phyloP scores from a whole-genome alignment of 805 yeast genomes.

The Ogataea corticis region DNA sequence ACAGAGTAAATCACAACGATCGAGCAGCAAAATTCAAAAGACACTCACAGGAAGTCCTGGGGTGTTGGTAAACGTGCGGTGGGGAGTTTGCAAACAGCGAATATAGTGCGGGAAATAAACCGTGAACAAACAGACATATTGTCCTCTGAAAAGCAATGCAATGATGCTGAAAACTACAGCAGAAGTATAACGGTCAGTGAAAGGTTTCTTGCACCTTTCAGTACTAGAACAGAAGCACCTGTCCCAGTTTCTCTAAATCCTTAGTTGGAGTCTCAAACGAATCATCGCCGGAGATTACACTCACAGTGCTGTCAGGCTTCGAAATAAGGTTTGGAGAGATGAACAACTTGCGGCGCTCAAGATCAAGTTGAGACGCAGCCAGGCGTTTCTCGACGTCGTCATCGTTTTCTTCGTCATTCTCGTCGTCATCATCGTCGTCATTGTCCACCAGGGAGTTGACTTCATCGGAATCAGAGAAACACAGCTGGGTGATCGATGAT shows the following conservation, averaged over 20 bases:
- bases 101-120: background rate
- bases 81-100: conserved; percentile 1
- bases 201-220: background rate
- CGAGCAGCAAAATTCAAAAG: background rate
- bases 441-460: conserved; percentile 6
- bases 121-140: conserved; percentile 1
- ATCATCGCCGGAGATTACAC: conserved; percentile 7
- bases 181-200: background rate
- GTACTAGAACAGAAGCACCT: background rate
- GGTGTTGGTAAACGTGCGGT: background rate
- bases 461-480: conserved; percentile 13
- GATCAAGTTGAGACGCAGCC: conserved; percentile 6
- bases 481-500: conserved; percentile 8
- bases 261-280: conserved; percentile 3
- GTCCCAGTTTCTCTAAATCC: conserved; percentile 7
- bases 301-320: conserved; percentile 10
- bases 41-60: conserved; percentile 3
- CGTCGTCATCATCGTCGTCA: conserved; percentile 14
- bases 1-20: background rate
- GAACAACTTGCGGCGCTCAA: conserved; percentile 11
- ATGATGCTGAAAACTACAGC: background rate
- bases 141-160: conserved; percentile 2
- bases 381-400: conserved; percentile 12
- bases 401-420: conserved; percentile 13
- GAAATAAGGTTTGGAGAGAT: conserved; percentile 3